Base-by-base conservation (phyloP, 1,284 basidiomycete species). In the Puccinia horiana region DNA sequence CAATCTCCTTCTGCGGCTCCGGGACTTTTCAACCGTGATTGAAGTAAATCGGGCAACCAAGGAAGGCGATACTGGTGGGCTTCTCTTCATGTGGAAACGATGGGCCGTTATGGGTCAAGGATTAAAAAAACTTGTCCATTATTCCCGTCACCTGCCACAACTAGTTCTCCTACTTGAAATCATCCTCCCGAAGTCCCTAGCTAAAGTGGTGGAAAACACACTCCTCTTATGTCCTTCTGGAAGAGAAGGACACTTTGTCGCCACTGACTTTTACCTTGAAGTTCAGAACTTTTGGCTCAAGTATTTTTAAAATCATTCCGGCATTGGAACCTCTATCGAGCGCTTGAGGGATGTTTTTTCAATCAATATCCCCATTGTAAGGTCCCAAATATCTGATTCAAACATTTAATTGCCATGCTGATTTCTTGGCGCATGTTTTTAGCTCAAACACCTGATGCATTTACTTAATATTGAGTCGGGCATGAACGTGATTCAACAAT, bases 41-140 rank as follows among this genome's bases (percentile, higher is more conserved):
- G 75, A 76, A 44, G 54, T 61, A 42, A 61, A 76, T 47, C 35
- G 40, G 18, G 75, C 75, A 18, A 58, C 14, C 18, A 58, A 76
- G 26, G 35, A 2, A 18, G 75, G 75, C 14, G 26, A 61, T 37
- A 63, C 61, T 18, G 75, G 56, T 9, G 20, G 61, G 23, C 37
- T 77, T 0, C 37, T 67, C 14, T 32, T 4, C 16, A 52, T 77
- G 26, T 58, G 54, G 54, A 65, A 52, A 37, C 18, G 18, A 52
- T 77, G 76, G 76, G 23, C n/a, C 5, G 23, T 77, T 12, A 67
- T 77, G 76, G 29, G 40, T 20, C 76, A 77, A 65, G 76, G 61
- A n/a, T 23, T 47, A 14, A 77, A 58, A 29, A 47, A 37, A 37
- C 76, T 77, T 35, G 32, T 49, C 23, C 56, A 77, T 49, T 77